These are phyloP conservation scores for Rhizodiscina lignyota DNA, from an alignment of 495 filamentous ascomycete species.

Conservation along the genomic window DNA sequence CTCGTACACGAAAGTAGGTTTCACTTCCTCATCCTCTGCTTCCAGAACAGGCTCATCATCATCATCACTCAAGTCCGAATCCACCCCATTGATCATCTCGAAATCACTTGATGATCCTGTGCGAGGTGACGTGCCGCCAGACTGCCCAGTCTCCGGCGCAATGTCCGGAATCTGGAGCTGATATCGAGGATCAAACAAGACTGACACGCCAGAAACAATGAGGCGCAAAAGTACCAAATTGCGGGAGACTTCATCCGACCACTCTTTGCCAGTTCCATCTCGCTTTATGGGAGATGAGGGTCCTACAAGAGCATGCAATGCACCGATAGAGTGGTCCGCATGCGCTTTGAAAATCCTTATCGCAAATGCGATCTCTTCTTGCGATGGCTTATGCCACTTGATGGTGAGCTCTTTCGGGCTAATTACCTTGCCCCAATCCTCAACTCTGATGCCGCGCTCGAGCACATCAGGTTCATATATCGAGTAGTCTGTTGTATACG, in stretches of 20 bases:
- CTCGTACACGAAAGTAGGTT: conserved; percentile 67
- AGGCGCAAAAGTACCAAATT: conserved; percentile 76
- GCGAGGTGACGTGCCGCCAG: too few relatives aligned
- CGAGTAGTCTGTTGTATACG: conserved; percentile 76
- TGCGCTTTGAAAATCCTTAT: conserved; percentile 75
- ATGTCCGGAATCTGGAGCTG: conserved; percentile 13
- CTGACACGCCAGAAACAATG: conserved; percentile 70
- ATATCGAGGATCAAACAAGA: conserved; percentile 67
- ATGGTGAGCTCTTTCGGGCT: conserved; percentile 61
- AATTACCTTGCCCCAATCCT: conserved; percentile 63
- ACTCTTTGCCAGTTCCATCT: conserved; percentile 91
- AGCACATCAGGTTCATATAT: conserved; percentile 59
- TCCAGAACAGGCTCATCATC: conserved; percentile 47
- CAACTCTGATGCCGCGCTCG: conserved; percentile 37
- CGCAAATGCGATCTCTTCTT: conserved; percentile 71
- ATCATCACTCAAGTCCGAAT: conserved; percentile 31
- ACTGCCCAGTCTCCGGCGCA: neutral
- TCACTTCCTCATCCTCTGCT: conserved; percentile 67
- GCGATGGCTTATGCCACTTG: conserved; percentile 75
- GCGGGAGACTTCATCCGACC: conserved; percentile 89
- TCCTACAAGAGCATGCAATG: conserved; percentile 57
- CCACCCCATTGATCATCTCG: conserved; percentile 25
- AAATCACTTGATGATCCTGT: too few relatives aligned
- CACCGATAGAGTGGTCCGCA: conserved; percentile 44
- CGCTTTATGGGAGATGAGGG: conserved; percentile 74